phyloP scores from a whole-genome alignment of 768 basidiomycete species.

The Mycena latifolia region DNA sequence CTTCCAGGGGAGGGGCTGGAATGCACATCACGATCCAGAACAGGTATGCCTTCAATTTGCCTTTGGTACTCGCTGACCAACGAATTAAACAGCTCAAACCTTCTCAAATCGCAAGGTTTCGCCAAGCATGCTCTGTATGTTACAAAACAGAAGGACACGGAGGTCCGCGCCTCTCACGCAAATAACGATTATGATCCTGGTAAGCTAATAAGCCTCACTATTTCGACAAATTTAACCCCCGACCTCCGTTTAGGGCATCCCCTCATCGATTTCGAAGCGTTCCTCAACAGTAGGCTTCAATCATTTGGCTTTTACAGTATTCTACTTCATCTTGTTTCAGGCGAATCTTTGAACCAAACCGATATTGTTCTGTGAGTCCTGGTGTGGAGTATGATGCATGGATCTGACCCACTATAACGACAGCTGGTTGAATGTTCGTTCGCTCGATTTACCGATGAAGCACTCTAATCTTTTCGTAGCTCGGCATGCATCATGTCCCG shows the following conservation, averaged over 20 bases:
- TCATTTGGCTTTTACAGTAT: conserved; percentile 40
- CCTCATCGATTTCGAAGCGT: conserved; percentile 61
- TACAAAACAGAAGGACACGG: conserved; percentile 62
- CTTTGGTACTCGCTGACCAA: background rate
- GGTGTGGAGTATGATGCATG: conserved; percentile 31
- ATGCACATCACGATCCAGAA: conserved; percentile 44
- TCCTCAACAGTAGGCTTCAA: conserved; percentile 61
- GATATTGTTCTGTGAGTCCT: conserved; percentile 33
- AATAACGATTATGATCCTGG: conserved; percentile 68
- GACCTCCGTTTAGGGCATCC: conserved; percentile 46
- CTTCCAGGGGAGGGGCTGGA: conserved; percentile 46
- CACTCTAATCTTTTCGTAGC: conserved; percentile 14
- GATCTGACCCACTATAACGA: conserved; percentile 30
- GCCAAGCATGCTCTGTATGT: conserved; percentile 65
- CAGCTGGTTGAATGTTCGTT: conserved; percentile 58
- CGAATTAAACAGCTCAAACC: conserved; percentile 45
- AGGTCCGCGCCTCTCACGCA: conserved; percentile 56
- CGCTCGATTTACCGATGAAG: background rate
- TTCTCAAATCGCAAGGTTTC: conserved; percentile 65
- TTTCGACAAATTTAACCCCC: background rate
- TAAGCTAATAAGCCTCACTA: background rate
- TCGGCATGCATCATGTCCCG: conserved; percentile 42
- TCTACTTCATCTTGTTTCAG: background rate
- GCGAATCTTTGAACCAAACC: conserved; percentile 35
- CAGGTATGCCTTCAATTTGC: conserved; percentile 11